Percentiles rank a stretch among this genome's conserved stretches.
phyloP scores from a whole-genome alignment of 2,329 filamentous ascomycete species.

The Neobulgaria alba region DNA sequence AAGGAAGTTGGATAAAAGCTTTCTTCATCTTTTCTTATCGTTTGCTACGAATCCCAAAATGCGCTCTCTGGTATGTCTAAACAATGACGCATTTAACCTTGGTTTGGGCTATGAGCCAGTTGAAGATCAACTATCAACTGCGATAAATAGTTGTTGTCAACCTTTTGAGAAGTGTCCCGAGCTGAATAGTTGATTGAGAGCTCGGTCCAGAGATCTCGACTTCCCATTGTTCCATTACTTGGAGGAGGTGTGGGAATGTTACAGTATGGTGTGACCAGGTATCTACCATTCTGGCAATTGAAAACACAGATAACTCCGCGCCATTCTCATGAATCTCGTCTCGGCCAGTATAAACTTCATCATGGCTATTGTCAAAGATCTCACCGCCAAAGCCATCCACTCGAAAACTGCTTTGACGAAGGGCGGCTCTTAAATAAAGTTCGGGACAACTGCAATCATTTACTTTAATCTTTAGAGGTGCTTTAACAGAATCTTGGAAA shows the following conservation, averaged over 20 bases:
- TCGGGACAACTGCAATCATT: neutral
- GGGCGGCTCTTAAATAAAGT: constrained; percentile 16
- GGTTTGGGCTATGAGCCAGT: no score
- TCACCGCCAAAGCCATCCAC: constrained; percentile 33
- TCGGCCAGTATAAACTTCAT: constrained; percentile 29
- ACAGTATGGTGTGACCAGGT: constrained; percentile 13
- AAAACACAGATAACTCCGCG: constrained; percentile 10
- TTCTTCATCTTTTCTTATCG: no score
- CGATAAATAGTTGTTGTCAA: no score
- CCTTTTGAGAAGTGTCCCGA: no score
- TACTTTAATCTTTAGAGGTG: neutral
- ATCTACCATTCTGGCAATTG: constrained; percentile 14
- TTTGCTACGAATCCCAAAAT: no score
- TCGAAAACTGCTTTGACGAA: constrained; percentile 29
- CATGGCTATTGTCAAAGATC: constrained; percentile 24
- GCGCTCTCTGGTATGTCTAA: no score
- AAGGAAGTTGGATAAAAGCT: no score
- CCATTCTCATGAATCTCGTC: constrained; percentile 17
- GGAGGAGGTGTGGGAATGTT: constrained; percentile 11
- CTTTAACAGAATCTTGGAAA: constrained; percentile 21
- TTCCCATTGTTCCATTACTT: constrained; percentile 17
- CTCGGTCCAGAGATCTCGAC: constrained; percentile 5
- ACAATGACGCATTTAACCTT: no score
- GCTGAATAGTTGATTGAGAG: no score
- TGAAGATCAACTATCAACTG: no score